Conservation (phyloP, 202 grass and related monocot genomes). For the Panicum virgatum region DNA sequence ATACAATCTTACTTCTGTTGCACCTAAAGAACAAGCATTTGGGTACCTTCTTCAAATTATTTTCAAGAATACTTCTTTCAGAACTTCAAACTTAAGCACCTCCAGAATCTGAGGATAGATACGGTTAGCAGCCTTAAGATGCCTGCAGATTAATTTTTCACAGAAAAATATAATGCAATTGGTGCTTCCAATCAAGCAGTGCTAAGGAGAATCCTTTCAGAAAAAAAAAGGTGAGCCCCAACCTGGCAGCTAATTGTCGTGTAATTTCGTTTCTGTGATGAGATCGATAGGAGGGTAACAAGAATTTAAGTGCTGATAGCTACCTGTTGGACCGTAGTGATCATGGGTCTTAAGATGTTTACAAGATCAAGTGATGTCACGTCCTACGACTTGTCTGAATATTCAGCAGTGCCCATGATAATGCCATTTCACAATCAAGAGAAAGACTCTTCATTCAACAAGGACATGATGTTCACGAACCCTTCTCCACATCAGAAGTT, state of each 20-base stretch:
- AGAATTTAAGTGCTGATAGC: not conserved
- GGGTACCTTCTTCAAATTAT: not conserved
- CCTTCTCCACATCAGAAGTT: too few species aligned
- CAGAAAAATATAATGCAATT: not conserved
- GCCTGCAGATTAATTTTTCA: not conserved
- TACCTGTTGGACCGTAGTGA: not conserved
- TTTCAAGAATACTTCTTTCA: conserved; percentile 20
- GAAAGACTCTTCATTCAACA: not conserved
- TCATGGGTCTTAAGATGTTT: not conserved
- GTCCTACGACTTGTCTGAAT: conserved; percentile 2
- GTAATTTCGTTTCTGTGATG: not conserved
- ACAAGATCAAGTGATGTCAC: conserved; percentile 13
- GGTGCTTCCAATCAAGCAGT: not conserved
- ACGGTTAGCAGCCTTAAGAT: not conserved
- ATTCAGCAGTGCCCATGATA: not conserved
- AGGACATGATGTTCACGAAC: too few species aligned
- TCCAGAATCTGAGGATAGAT: not conserved
- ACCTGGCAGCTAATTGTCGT: not conserved
- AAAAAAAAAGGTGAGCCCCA: not conserved
- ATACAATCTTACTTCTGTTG: not conserved
- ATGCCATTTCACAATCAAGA: not conserved
- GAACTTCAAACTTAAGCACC: not conserved
- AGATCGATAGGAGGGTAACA: not conserved
- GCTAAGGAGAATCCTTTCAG: not conserved
- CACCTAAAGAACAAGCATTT: not conserved